Evolutionary conservation across 1,284 basidiomycete species (phyloP).

Genomic region (Neonothopanus nambi): DNA sequence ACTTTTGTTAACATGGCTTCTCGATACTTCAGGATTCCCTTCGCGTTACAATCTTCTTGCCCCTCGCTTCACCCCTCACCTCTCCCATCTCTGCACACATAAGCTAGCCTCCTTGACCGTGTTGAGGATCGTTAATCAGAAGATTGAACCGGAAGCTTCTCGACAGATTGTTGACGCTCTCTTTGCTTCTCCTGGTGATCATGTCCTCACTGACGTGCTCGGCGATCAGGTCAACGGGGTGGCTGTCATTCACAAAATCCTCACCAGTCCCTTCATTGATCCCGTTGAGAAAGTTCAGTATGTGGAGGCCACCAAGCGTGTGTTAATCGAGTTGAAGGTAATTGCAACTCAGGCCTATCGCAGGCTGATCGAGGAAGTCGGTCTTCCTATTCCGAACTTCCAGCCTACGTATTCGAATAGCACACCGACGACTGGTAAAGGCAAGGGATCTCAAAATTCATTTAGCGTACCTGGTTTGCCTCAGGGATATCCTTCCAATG

Average conservation of each 20-base stretch:
- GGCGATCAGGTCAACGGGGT: constrained; percentile 97
- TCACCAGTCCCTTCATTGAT: constrained; percentile 84
- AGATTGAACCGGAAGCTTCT: constrained; percentile 83
- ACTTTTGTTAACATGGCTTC: constrained; percentile 92
- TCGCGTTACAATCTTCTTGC: constrained; percentile 92
- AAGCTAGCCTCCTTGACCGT: constrained; percentile 96
- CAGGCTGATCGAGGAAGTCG: constrained; percentile 90
- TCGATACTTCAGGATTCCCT: constrained; percentile 91
- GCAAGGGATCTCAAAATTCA: constrained; percentile 57
- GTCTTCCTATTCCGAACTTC: constrained; percentile 84
- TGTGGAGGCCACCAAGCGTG: constrained; percentile 85
- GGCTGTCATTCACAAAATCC: constrained; percentile 90
- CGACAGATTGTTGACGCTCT: constrained; percentile 81
- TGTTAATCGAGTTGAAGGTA: constrained; percentile 85
- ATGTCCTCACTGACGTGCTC: constrained; percentile 90
- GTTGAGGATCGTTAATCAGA: constrained; percentile 90
- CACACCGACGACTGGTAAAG: constrained; percentile 61
- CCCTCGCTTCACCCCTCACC: constrained; percentile 92
- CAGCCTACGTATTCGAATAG: constrained; percentile 74
- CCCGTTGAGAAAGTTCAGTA: constrained; percentile 67
- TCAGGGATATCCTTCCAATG: constrained; percentile 75
- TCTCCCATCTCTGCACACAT: constrained; percentile 96
- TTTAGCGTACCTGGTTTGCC: constrained; percentile 73
- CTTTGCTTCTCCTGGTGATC: constrained; percentile 83
- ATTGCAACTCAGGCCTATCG: constrained; percentile 92